Evolutionary conservation across 2,329 filamentous ascomycete species (phyloP).

Genomic region (Diaporthe velutina): DNA sequence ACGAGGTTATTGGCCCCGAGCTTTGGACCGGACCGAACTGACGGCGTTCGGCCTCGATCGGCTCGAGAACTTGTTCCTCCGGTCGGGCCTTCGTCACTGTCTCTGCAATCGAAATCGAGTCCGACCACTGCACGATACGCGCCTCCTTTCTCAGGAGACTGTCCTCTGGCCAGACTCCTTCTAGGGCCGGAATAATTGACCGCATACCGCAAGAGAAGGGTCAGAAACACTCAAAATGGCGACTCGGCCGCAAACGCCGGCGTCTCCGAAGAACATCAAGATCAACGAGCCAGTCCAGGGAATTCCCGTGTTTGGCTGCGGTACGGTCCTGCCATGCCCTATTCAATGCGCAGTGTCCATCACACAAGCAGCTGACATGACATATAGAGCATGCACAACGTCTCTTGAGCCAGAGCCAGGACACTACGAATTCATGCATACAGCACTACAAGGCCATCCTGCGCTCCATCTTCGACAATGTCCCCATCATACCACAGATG

Average conservation of each 20-base stretch:
- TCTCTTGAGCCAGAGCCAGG: constrained; percentile 72
- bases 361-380: constrained; percentile 46
- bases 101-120: not conserved
- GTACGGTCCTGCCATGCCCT: constrained; percentile 57
- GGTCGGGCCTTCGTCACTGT: constrained; percentile 22
- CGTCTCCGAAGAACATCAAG: constrained; percentile 69
- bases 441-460: constrained; percentile 80
- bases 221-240: constrained; percentile 53
- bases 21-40: constrained; percentile 25
- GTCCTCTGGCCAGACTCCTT: not conserved
- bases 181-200: not conserved
- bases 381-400: constrained; percentile 77
- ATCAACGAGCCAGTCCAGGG: constrained; percentile 71
- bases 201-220: not conserved
- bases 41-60: constrained; percentile 28
- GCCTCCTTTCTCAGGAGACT: not conserved
- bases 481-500: constrained; percentile 74
- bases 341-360: constrained; percentile 14
- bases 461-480: constrained; percentile 77
- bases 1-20: not conserved
- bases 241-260: constrained; percentile 61
- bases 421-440: constrained; percentile 76
- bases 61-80: constrained; percentile 32
- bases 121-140: not conserved
- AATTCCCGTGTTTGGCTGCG: constrained; percentile 73